phyloP scores from a whole-genome alignment of 2,329 filamentous ascomycete species.

The Ceratocystis ficicola region DNA sequence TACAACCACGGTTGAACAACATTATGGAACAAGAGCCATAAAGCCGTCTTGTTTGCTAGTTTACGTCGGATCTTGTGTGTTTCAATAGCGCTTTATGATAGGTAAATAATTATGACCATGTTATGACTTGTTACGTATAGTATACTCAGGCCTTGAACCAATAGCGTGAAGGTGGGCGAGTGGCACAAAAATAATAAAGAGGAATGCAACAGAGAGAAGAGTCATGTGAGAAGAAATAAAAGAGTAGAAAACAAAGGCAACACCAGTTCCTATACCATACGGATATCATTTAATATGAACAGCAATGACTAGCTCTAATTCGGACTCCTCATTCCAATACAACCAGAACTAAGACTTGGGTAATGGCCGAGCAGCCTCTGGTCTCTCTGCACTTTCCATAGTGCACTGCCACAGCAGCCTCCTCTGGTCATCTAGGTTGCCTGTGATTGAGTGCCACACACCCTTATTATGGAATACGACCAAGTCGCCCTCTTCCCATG shows the following conservation, averaged over 20 bases:
- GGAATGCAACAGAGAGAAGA: not conserved
- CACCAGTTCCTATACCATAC: not conserved
- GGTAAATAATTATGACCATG: constrained; percentile 7
- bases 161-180: not conserved
- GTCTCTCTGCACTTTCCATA: constrained; percentile 24
- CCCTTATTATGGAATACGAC: constrained; percentile 29
- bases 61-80: not conserved
- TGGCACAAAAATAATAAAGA: not conserved
- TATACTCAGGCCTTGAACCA: not conserved
- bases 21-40: constrained; percentile 34
- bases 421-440: constrained; percentile 24
- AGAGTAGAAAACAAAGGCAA: not conserved
- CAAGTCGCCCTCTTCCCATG: constrained; percentile 27
- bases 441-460: constrained; percentile 29
- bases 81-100: not conserved
- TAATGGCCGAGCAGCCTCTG: constrained; percentile 15
- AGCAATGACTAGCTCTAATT: too few relatives aligned
- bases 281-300: not conserved
- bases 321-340: too few relatives aligned
- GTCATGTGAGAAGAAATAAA: not conserved
- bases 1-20: constrained; percentile 33
- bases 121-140: not conserved
- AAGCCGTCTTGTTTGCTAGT: not conserved
- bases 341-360: not conserved
- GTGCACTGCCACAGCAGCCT: constrained; percentile 29